Evolutionary conservation across 345 rosid genomes (phyloP).

Genomic region (Chamaenerion angustifolium): DNA sequence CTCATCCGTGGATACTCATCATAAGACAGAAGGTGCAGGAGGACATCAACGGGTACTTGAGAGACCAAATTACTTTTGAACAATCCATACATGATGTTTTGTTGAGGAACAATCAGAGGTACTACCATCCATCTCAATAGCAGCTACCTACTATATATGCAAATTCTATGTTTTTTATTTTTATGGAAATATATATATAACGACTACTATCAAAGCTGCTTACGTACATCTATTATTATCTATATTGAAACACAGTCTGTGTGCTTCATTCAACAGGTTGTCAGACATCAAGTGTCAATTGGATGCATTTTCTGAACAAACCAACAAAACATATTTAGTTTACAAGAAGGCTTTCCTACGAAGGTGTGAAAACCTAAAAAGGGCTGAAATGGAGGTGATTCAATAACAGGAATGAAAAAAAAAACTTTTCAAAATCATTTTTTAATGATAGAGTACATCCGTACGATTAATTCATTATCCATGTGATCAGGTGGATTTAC

Average conservation of each 20-base stretch:
- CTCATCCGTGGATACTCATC: too few species aligned
- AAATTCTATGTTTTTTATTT: too few species aligned
- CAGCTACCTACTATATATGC: too few species aligned
- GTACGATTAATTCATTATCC: background rate
- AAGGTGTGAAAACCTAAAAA: conserved; percentile 55
- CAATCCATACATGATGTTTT: background rate
- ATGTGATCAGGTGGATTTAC: conserved; percentile 53
- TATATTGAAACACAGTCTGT: background rate
- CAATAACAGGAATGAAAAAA: background rate
- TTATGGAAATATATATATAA: too few species aligned
- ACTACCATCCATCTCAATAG: background rate
- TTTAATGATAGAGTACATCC: background rate
- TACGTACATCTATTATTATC: background rate
- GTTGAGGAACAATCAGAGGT: conserved; percentile 6
- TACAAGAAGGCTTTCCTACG: conserved; percentile 48
- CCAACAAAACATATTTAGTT: conserved; percentile 21
- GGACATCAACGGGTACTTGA: too few species aligned
- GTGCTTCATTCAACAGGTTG: conserved; percentile 25
- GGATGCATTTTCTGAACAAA: conserved; percentile 13
- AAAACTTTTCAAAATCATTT: too few species aligned
- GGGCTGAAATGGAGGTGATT: conserved; percentile 74
- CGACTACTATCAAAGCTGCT: too few species aligned
- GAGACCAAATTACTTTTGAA: background rate
- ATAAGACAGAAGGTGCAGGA: too few species aligned
- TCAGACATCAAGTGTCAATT: conserved; percentile 24